A percentile compares a stretch with the other conserved stretches of the same genome.
phyloP scores from a whole-genome alignment of 2,329 filamentous ascomycete species.

The Scortechinia acanthostroma region DNA sequence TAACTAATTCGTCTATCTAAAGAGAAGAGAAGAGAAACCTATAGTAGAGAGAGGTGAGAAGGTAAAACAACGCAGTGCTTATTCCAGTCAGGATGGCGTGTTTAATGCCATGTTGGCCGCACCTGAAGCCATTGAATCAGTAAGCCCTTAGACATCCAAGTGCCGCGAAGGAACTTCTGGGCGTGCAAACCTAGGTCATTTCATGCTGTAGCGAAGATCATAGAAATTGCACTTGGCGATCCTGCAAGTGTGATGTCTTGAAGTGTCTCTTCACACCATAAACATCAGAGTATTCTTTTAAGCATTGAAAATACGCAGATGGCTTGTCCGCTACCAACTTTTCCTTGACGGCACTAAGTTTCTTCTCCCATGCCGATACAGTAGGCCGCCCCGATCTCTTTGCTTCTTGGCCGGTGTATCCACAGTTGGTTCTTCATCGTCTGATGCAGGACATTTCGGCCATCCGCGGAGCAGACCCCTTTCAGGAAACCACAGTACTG shows the following conservation, averaged over 20 bases:
- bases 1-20: too few species aligned
- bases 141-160: too few species aligned
- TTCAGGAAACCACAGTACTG: constrained; percentile 11
- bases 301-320: constrained; percentile 10
- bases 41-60: too few species aligned
- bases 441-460: constrained; percentile 6
- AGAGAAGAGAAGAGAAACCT: too few species aligned
- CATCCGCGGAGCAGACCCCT: constrained; percentile 10
- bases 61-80: too few species aligned
- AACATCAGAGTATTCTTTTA: constrained; percentile 10
- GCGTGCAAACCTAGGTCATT: constrained; percentile 10
- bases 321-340: constrained; percentile 7
- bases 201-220: constrained; percentile 6
- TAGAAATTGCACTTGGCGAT: constrained; percentile 11
- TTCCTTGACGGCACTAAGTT: constrained; percentile 2
- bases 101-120: too few species aligned
- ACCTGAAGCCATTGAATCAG: too few species aligned
- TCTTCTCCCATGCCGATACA: not conserved
- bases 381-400: not conserved
- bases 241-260: constrained; percentile 9
- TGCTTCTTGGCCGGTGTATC: constrained; percentile 5
- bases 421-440: constrained; percentile 6
- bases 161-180: constrained; percentile 6
- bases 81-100: too few species aligned
- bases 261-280: constrained; percentile 12